Base-by-base conservation (phyloP, 805 yeast species). In the Monosporozyma aerobia region DNA sequence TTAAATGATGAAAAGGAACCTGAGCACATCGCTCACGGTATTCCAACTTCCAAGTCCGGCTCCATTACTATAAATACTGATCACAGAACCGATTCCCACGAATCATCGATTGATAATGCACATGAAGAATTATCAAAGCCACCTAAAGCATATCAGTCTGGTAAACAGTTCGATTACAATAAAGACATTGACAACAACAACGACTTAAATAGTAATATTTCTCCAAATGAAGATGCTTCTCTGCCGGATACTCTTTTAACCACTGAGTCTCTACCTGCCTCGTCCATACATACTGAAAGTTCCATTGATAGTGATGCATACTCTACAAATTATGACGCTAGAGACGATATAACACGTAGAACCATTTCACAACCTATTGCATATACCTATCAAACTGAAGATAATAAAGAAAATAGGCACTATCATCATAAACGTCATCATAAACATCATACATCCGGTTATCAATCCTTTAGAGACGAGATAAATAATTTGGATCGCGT, bases 331-430 rank as follows among this genome's bases (percentile, higher is more conserved):
- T 32, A 35, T 50, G 44, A 14, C 16, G 32, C 43, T 14, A 35
- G 32, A 11, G 48, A 33, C 10, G 47, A 52, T 23, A 23, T 33
- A 2, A 47, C 57, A 11, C 51, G 56, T 29, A 52, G 59, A 23
- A 58, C 59, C 6, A 29, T 49, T 40, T 58, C 60, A 32, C 64
- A 58, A 51, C 64, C 63, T 11, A 52, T 61, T 6, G 65, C 67
- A 25, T 63, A 56, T 40, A 63, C 65, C 0, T 49, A 50, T 13
- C 51, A 43, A 37, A 32, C 46, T 14, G 22, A 41, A 13, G 43
- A 41, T 30, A 48, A 37, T 32, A 43, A n/a, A 44, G 27, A 43
- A 32, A 41, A 48, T 25, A 43, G 29, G 14, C 35, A 39, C 30
- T 39, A 52, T 35, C 54, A 49, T 41, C 51, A 49, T 23, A 16